Base-by-base conservation (phyloP, 2,329 filamentous ascomycete species). In the Dothistroma pini region DNA sequence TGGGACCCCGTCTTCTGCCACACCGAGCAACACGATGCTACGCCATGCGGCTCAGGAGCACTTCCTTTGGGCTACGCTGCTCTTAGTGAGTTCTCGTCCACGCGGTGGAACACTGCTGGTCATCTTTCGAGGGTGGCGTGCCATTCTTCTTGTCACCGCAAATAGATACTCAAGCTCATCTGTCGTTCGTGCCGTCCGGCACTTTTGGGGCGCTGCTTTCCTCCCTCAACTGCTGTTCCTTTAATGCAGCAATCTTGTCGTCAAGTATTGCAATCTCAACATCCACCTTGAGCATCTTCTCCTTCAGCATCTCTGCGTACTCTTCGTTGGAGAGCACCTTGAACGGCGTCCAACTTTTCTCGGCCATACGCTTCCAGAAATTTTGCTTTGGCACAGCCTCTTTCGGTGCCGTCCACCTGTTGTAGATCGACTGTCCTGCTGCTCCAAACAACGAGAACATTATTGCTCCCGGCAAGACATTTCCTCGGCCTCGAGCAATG, bases 181-280 rank as follows among this genome's bases (percentile, higher is more conserved):
- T n/a, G 34, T 52, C 50, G 16, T 52, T 12, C 3, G 25, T 8
- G 12, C 44, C n/a, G 6, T 56, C 19, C 54, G 12, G 2, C 21
- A 12, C 21, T 22, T 29, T n/a, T 7, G 29, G 4, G 34, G 1
- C 14, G 31, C 31, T 19, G 32, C 14, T 21, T 1, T 12, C 25
- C 41, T 56, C 50, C 60, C 63, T 19, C 61, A 11, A 22, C 58
- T 69, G 66, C 51, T 71, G 55, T 52, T 63, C 60, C 48, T 66
- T 78, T 31, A 87, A 70, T 44, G 76, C 79, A 53, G 80, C 82
- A 66, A 95, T 90, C 70, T 85, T 86, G 57, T 93, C 90, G 69
- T 95, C 89, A 38, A 93, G 80, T 5, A 95, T 74, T 0, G 89
- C 86, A 74, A 95, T 91, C 63, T 93, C 89, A 0, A 85, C 89